Percentiles rank a stretch among this genome's conserved stretches.
These are phyloP conservation scores for Bipolaris zeicola DNA, from an alignment of 2,329 filamentous ascomycete species.

Conservation along the genomic window DNA sequence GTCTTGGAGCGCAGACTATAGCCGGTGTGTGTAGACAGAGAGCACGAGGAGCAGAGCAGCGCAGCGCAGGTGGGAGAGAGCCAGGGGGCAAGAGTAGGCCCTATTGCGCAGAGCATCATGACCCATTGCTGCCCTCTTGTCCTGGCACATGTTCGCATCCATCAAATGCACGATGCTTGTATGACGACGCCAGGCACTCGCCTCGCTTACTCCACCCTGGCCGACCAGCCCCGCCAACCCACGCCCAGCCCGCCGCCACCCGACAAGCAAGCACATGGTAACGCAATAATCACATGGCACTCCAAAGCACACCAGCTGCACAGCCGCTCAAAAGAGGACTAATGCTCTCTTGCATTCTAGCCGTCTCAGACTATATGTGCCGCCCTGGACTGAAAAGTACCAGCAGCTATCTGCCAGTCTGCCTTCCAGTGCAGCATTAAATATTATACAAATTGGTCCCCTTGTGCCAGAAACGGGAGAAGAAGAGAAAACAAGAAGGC, in stretches of 20 bases:
- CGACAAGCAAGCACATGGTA: background rate
- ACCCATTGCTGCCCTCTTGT: conserved; percentile 1
- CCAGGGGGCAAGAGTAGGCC: conserved; percentile 1
- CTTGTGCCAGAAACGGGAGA: conserved; percentile 5
- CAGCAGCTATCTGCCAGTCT: conserved; percentile 4
- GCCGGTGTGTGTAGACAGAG: background rate
- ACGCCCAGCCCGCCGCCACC: background rate
- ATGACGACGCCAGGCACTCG: conserved; percentile 14
- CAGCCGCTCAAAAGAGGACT: background rate
- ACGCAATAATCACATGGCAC: background rate
- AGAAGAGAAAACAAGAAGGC: background rate
- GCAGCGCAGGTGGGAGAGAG: background rate
- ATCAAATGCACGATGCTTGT: conserved; percentile 11
- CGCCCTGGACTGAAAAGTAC: conserved; percentile 3
- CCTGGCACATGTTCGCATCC: conserved; percentile 6
- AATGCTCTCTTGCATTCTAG: conserved; percentile 1
- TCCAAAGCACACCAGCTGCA: background rate
- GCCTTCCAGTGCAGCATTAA: conserved; percentile 32
- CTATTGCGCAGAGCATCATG: conserved; percentile 9
- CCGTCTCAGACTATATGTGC: conserved; percentile 4
- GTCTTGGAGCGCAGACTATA: background rate
- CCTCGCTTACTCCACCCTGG: conserved; percentile 15
- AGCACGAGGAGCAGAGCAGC: background rate
- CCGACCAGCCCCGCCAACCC: background rate
- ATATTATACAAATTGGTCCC: conserved; percentile 32